Evolutionary conservation across 1,284 basidiomycete genomes (phyloP), one percentile per base, ranked within the genome.

Genomic region (Schizophyllum commune): DNA sequence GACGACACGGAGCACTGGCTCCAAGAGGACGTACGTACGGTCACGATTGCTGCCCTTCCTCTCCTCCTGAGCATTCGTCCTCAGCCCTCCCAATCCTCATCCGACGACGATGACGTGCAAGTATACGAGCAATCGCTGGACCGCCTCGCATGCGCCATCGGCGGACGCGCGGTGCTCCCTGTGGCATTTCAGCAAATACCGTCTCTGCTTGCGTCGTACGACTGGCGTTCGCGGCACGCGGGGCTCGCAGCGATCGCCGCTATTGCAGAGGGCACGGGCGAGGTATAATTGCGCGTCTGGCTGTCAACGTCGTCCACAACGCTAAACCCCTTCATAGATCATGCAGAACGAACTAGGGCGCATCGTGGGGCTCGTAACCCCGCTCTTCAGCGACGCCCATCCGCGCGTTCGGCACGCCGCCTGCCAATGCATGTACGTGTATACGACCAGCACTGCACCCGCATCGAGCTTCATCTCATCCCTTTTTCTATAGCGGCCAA

Each of bases 391-490:
- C 55, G 92, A 94, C 70, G 70, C 84, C 0, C 87, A 94, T 74
- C 91, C 92, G 0, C 79, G 92, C 1, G 92, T 94, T 1, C 80
- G 91, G 32, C 89, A 87, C 69, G 91, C 90, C 1, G 91, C 93
- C 52, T 91, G 91, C 72, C 92, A 94, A 74, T 93, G 91, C 79
- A 79, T 94, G 89, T 91, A 77, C 70, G 85, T 79, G 21, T 4
- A 9, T 56, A 61, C 60, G 55, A 20, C 58, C 34, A 27, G 11
- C 34, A 60, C 33, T 59, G 20, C 58, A 52, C 32, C 60, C 8
- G 5, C 33, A 32, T 56, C 33, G 8, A 32, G 60, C 27, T 5
- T 27, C 15, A 58, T 1, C 51, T 47, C 47, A 22, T 22, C 57
- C 39, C 62, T 53, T 56, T 59, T 61, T 55, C 32, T 57, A 5